Evolutionary conservation across 208 protist species (phyloP), one percentile per base, ranked within the genome.

Genomic region (Vickermania ingenoplastis): DNA sequence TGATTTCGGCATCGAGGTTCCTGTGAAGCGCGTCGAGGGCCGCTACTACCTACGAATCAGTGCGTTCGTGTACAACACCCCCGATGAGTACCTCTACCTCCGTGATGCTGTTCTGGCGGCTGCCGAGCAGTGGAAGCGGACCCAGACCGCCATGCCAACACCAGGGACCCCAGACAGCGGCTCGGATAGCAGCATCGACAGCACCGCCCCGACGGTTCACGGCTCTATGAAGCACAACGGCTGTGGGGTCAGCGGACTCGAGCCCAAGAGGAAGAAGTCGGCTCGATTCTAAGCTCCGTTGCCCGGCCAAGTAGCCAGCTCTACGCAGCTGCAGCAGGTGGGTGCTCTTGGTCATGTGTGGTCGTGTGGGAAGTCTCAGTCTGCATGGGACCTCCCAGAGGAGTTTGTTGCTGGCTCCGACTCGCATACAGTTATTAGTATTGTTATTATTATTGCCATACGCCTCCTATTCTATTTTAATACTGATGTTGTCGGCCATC

Each of bases 21-120:
- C 91, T 22, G 77, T 95, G 3, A 96, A 96, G 68, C 72, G 63
- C 1, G 70, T 96, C 14, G 79, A 96, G 36, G 73, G 70, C 3
- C 67, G 78, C 21, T 78, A 85, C 28, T 96, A 95, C 41, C 31
- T 91, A 2, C 83, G 91, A 22, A 80, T 96, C 61, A 94, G 86
- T 51, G 81, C 65, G 3, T 94, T 93, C 69, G 79, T 96, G 1
- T 95, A 96, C 77, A 96, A 96, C 62, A 80, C 78, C 0, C 75
- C 81, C 0, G 75, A 63, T 26, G 86, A 96, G 57, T 96, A 96
- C 64, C 68, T 75, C 3, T 92, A 86, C 57, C 69, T 96, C 26
- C 70, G 79, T 31, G 83, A 92, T 53, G 83, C 83, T 5, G 59
- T 95, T 3, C 59, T 91, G 24, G 53, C 65, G 48, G 81, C 91